Evolutionary conservation across 305 asterid genomes (phyloP), one percentile per base, ranked within the genome.

Genomic region (Rubia tinctorum): DNA sequence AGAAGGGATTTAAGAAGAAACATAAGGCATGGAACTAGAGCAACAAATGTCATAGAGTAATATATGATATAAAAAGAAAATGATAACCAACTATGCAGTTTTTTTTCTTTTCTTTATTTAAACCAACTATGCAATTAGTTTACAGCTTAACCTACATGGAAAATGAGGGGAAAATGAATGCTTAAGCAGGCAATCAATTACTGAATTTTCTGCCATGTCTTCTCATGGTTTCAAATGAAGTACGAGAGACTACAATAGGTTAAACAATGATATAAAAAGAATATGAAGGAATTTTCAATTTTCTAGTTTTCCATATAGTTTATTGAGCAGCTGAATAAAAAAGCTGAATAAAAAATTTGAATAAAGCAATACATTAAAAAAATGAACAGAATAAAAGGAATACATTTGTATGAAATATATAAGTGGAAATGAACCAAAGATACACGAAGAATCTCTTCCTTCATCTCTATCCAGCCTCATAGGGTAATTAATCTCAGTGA

Each of bases 1-100:
- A 27, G 40, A 73, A 79, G 72, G 68, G 27, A 69, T 71, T 75
- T 55, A 39, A 73, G n/a, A 68, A 30, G 49, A 55, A 71, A 40
- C 56, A 58, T 67, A 30, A 76, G 71, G 23, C 51, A 55, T 22
- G 20, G 22, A 13, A 73, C 69, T 12, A 68, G 37, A 30, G n/a
- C 30, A 68, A 67, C 34, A n/a, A 66, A 43, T 27, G 47, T 47
- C 15, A 18, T 2, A 10, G 2, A 59, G 4, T 8, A 9, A 59
- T 22, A 59, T 59, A 59, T 59, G 64, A 20, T 59, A 9, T 56
- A 37, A 53, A 44, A 13, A 44, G 18, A 11, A 49, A 64, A 34
- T 12, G 47, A 22, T 55, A 42, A 44, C 12, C 59, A 53, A 39
- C 20, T 22, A 58, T 13, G 18, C 12, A 34, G 23, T 12, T n/a